phyloP scores from a whole-genome alignment of 352 stramenopile species.

The Phytophthora meadii region DNA sequence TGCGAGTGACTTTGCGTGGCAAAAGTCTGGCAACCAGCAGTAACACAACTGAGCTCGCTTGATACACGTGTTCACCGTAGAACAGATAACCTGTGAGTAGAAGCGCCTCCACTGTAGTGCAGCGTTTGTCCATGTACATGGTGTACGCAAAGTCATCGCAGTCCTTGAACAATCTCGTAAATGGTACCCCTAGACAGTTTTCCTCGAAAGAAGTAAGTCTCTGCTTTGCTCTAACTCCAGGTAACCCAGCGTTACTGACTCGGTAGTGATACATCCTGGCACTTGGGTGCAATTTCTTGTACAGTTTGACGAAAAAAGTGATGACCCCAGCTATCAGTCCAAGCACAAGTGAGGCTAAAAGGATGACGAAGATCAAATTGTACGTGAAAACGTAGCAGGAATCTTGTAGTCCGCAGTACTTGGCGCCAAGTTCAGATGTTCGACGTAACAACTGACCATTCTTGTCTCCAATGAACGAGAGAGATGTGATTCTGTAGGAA shows the following conservation, averaged over 20 bases:
- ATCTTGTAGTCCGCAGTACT: constrained; percentile 35
- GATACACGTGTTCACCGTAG: constrained; percentile 1
- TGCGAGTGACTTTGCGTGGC: not conserved
- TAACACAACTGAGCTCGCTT: not conserved
- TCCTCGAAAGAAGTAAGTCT: not conserved
- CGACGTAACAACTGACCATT: constrained; percentile 34
- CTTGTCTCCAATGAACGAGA: constrained; percentile 20
- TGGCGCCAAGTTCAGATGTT: constrained; percentile 24
- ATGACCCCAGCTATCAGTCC: constrained; percentile 18
- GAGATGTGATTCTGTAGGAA: no score
- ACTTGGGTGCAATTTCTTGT: constrained; percentile 10
- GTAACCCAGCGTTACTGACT: constrained; percentile 17
- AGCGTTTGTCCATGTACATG: not conserved
- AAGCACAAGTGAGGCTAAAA: constrained; percentile 14
- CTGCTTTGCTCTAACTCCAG: not conserved
- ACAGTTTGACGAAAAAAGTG: constrained; percentile 16
- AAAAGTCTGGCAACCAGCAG: not conserved
- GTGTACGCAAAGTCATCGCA: not conserved
- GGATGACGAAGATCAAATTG: constrained; percentile 30
- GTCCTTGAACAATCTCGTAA: not conserved
- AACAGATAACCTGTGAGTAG: not conserved
- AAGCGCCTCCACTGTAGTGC: not conserved
- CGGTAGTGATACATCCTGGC: constrained; percentile 22
- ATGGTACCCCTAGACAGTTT: not conserved
- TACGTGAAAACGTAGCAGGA: constrained; percentile 37